Evolutionary conservation across 164 flowering plant species (phyloP).

Genomic region (Litsea cubeba): DNA sequence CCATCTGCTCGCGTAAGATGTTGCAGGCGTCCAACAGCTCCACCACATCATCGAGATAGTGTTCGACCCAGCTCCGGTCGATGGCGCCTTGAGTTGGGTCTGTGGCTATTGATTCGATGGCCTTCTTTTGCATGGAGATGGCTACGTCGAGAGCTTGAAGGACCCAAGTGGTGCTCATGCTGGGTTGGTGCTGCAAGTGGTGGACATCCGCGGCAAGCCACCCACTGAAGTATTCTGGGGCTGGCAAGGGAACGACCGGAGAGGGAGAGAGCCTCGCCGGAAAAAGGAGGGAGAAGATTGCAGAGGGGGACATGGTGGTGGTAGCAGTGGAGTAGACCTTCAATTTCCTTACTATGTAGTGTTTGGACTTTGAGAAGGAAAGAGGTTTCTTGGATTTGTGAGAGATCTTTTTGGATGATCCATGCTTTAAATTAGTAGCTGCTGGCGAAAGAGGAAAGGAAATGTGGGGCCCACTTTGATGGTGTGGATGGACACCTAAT

Average conservation of each 20-base stretch:
- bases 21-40: conserved; percentile 34
- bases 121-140: conserved; percentile 18
- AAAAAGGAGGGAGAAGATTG: conserved; percentile 18
- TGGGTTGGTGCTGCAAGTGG: neutral
- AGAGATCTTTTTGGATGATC: too few species aligned
- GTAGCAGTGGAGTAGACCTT: neutral
- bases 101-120: conserved; percentile 10
- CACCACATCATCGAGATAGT: conserved; percentile 19
- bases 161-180: conserved; percentile 11
- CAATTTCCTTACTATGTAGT: neutral
- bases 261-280: conserved; percentile 10
- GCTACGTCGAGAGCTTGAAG: conserved; percentile 15
- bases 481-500: neutral
- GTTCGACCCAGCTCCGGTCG: conserved; percentile 9
- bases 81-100: neutral
- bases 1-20: conserved; percentile 16
- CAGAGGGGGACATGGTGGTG: conserved; percentile 11
- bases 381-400: neutral
- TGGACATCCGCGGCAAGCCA: conserved; percentile 16
- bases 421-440: neutral
- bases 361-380: neutral
- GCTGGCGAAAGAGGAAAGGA: neutral
- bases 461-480: conserved; percentile 5
- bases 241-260: conserved; percentile 26
- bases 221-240: conserved; percentile 11